Evolutionary conservation across 2,329 filamentous ascomycete genomes (phyloP).

Genomic region (Fusarium dimerum): DNA sequence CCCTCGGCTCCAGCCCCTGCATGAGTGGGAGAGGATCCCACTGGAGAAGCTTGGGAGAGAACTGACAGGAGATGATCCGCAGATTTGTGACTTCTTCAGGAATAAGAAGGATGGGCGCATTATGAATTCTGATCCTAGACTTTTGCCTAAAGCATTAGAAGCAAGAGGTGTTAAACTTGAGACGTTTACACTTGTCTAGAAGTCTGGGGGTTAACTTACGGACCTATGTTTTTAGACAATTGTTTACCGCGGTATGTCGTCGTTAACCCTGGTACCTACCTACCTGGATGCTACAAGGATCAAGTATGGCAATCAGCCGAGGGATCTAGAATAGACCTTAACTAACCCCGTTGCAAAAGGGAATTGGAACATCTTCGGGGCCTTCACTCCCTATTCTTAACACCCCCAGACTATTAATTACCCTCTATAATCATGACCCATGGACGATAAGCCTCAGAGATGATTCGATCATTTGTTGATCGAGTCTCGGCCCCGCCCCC

Average conservation of each 20-base stretch:
- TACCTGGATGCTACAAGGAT: too few species aligned
- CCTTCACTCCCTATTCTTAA: neutral
- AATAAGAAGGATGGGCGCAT: neutral
- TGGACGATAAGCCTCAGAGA: neutral
- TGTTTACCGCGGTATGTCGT: neutral
- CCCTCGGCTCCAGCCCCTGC: neutral
- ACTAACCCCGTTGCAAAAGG: too few species aligned
- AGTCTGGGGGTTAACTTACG: neutral
- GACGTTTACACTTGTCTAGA: neutral
- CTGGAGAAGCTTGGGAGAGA: neutral
- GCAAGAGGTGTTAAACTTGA: neutral
- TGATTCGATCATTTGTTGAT: conserved; percentile 17
- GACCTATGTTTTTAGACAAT: neutral
- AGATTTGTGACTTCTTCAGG: neutral
- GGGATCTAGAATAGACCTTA: too few species aligned
- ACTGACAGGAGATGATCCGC: conserved; percentile 4
- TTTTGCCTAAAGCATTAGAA: neutral
- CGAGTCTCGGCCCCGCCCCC: conserved; percentile 21
- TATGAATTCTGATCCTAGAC: conserved; percentile 1
- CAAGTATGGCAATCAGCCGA: neutral
- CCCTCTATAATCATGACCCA: too few species aligned
- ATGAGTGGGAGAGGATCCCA: conserved; percentile 3
- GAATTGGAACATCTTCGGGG: neutral
- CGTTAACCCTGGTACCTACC: too few species aligned
- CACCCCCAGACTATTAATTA: neutral